Percentiles rank a stretch among this genome's conserved stretches.
phyloP scores from a whole-genome alignment of 2,329 filamentous ascomycete genomes.

The Penicillium sp. region DNA sequence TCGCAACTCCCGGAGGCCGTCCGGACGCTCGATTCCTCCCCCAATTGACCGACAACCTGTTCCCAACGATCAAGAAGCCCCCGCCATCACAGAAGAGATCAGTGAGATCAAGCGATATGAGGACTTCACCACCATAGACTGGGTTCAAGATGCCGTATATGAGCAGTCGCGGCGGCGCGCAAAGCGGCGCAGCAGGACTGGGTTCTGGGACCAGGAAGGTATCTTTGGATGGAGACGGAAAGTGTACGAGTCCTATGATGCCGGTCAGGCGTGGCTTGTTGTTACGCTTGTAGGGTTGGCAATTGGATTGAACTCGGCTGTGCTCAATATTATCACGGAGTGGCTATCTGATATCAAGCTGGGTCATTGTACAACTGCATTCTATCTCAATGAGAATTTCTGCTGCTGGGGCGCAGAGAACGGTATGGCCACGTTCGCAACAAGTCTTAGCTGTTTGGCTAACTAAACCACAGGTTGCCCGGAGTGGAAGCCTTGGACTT shows the following conservation, averaged over 20 bases:
- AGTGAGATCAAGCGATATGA: conserved; percentile 98
- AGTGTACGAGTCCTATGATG: conserved; percentile 85
- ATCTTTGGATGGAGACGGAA: conserved; percentile 79
- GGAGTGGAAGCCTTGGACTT: conserved; percentile 89
- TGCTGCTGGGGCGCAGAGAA: conserved; percentile 96
- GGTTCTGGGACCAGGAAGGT: conserved; percentile 69
- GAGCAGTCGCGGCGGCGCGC: conserved; percentile 82
- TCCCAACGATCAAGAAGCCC: conserved; percentile 59
- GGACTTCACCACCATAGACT: conserved; percentile 96
- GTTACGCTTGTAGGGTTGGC: conserved; percentile 88
- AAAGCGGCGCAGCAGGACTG: conserved; percentile 69
- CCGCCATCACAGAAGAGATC: conserved; percentile 88
- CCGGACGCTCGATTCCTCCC: conserved; percentile 56
- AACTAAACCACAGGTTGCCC: conserved; percentile 63
- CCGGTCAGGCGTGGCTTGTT: conserved; percentile 96
- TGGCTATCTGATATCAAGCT: conserved; percentile 96
- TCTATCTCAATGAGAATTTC: conserved; percentile 96
- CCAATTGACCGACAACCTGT: conserved; percentile 56
- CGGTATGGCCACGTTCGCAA: conserved; percentile 49
- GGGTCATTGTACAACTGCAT: conserved; percentile 92
- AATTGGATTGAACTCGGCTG: conserved; percentile 89
- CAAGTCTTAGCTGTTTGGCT: conserved; percentile 4
- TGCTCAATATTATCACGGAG: conserved; percentile 93
- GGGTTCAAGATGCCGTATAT: conserved; percentile 95
- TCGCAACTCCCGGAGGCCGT: conserved; percentile 46